Evolutionary conservation across 2,329 filamentous ascomycete species (phyloP), one percentile per base, ranked within the genome.

Genomic region (Cercospora nicotianae): DNA sequence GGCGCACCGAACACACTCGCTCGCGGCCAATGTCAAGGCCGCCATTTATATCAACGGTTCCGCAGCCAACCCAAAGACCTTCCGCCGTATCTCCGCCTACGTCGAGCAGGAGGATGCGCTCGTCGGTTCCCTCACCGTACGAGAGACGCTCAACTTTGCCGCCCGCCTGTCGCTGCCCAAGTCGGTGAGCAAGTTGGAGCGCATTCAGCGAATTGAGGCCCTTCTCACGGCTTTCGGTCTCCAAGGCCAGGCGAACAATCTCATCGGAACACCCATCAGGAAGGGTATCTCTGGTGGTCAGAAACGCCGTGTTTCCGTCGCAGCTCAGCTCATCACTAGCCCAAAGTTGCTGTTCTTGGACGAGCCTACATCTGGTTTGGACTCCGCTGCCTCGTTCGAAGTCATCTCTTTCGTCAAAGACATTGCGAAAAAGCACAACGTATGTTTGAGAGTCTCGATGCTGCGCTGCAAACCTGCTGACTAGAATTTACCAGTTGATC

Each of bases 21-120:
- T 86, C 0, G 85, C 85, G 2, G 83, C 87, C 2, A 83, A 82
- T 5, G 83, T 86, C 6, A 77, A 84, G 31, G 86, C 87, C 16
- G 77, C 82, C 3, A 82, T 88, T 13, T 83, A 86, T 65, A 83
- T 92, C 72, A 93, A 95, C 77, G 90, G 90, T 31, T 77, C 75
- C 2, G 75, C 79, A 3, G 80, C 88, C 3, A 83, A 87, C 1
- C 79, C 82, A 7, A 77, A 82, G 7, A 81, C 82, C 0, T 90
- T 94, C 72, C 87, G 87, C 18, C 83, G 86, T 59, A 83, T 94
- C 60, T 90, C 87, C 64, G 88, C 88, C 58, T 96, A 93, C 75
- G 93, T 96, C 23, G 93, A 96, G 81, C 93, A 96, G 78, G 92
- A 96, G 72, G 93, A 96, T 81, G 90, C 91, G 0, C 83, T 96